Percentiles rank a stretch among this genome's conserved stretches.
Evolutionary conservation across 1,139 yeast species (phyloP).

Genomic region (Wickerhamiella infanticola): DNA sequence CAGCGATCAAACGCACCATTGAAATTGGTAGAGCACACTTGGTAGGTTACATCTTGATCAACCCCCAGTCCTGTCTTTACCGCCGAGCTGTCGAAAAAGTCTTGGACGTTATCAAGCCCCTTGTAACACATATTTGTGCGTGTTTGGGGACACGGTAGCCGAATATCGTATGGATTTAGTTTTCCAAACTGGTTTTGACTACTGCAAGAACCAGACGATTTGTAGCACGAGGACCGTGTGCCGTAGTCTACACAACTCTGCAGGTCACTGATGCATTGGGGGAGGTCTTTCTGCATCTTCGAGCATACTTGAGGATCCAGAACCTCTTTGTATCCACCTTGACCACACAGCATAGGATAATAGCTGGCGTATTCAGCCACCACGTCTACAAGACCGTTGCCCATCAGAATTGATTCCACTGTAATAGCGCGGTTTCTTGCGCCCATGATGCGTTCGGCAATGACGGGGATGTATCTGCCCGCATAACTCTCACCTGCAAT

Average conservation of each 20-base stretch:
- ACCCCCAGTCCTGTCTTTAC: slow-evolving; percentile 80
- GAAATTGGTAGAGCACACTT: slow-evolving; percentile 61
- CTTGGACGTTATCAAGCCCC: slow-evolving; percentile 47
- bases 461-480: slow-evolving; percentile 64
- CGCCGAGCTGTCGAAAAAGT: slow-evolving; percentile 48
- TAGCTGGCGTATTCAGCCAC: slow-evolving; percentile 73
- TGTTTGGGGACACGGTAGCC: slow-evolving; percentile 54
- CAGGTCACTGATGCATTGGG: slow-evolving; percentile 64
- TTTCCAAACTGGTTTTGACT: slow-evolving; percentile 81
- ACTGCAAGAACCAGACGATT: slow-evolving; percentile 47
- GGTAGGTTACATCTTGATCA: slow-evolving; percentile 52
- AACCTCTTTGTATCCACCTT: slow-evolving; percentile 73
- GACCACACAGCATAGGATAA: slow-evolving; percentile 95
- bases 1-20: slow-evolving; percentile 42
- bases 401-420: slow-evolving; percentile 76
- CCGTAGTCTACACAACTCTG: slow-evolving; percentile 54
- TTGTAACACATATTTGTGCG: slow-evolving; percentile 53
- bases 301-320: slow-evolving; percentile 63
- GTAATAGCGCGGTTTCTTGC: slow-evolving; percentile 67
- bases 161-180: slow-evolving; percentile 81
- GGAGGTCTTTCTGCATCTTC: slow-evolving; percentile 49
- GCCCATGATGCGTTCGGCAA: slow-evolving; percentile 70
- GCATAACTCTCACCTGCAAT: slow-evolving; percentile 82
- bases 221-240: slow-evolving; percentile 15
- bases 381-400: slow-evolving; percentile 95